These are phyloP conservation scores for Lachnellula arida DNA, from an alignment of 2,329 filamentous ascomycete genomes.

Conservation along the genomic window DNA sequence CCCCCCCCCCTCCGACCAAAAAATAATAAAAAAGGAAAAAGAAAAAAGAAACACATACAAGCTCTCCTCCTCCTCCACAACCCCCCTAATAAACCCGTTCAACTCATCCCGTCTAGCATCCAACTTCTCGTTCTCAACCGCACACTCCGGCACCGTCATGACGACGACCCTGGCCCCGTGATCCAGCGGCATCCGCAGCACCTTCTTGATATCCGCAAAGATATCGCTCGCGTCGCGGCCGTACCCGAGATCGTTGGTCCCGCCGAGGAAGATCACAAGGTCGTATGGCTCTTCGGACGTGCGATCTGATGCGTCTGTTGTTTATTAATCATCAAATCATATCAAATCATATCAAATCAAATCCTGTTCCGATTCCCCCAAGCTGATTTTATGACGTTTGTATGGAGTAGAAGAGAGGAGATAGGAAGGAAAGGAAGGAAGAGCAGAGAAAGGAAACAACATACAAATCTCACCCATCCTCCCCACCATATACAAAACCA, in stretches of 20 bases:
- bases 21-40: no score
- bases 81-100: slow-evolving; percentile 44
- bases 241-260: slow-evolving; percentile 59
- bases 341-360: not conserved
- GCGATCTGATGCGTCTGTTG: not conserved
- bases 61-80: slow-evolving; percentile 6
- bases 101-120: slow-evolving; percentile 39
- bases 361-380: not conserved
- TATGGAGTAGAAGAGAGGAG: not conserved
- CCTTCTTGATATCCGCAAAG: slow-evolving; percentile 41
- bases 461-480: slow-evolving; percentile 11
- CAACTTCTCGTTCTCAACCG: slow-evolving; percentile 24
- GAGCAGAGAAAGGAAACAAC: not conserved
- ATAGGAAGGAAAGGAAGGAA: not conserved
- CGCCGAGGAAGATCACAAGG: slow-evolving; percentile 59
- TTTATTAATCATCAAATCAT: no score
- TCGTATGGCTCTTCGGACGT: slow-evolving; percentile 33
- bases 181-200: slow-evolving; percentile 45
- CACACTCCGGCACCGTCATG: slow-evolving; percentile 55
- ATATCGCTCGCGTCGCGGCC: slow-evolving; percentile 37
- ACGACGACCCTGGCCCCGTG: slow-evolving; percentile 52
- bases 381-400: no score
- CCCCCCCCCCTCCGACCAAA: no score
- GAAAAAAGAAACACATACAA: slow-evolving; percentile 11
- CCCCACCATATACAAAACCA: slow-evolving; percentile 15